Conservation (phyloP, 1,284 basidiomycete species). For the Cutaneotrichosporon dermatis region DNA sequence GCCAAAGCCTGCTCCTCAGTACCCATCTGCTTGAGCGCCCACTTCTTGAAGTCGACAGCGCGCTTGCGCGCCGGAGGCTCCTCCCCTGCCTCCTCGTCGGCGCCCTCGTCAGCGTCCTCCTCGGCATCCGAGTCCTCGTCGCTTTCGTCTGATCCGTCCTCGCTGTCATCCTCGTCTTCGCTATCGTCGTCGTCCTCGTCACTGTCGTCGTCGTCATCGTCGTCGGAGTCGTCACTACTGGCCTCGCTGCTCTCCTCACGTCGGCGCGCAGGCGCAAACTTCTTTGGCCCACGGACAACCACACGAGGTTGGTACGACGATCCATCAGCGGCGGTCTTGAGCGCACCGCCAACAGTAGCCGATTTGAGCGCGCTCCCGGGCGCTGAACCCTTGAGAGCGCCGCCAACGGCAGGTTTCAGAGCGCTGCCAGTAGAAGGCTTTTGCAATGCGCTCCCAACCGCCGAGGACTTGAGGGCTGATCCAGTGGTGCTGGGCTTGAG, state of each 20-base stretch:
- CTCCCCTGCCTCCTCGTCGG: slow-evolving; percentile 20
- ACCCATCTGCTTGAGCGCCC: slow-evolving; percentile 68
- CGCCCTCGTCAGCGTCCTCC: slow-evolving; percentile 14
- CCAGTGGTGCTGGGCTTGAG: neutral
- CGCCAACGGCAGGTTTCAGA: neutral
- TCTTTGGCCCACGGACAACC: slow-evolving; percentile 25
- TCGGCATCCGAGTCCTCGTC: slow-evolving; percentile 14
- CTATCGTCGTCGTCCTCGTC: slow-evolving; percentile 21
- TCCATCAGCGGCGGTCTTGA: slow-evolving; percentile 22
- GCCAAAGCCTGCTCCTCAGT: neutral
- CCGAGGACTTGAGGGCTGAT: slow-evolving; percentile 1
- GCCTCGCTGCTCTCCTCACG: slow-evolving; percentile 16
- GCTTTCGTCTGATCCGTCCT: too few species aligned
- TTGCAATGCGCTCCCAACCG: slow-evolving; percentile 5
- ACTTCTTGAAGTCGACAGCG: slow-evolving; percentile 68
- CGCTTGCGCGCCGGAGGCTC: slow-evolving; percentile 28
- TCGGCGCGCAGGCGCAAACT: slow-evolving; percentile 20
- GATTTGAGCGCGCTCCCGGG: slow-evolving; percentile 9
- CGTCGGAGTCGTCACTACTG: neutral
- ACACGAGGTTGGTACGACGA: slow-evolving; percentile 30
- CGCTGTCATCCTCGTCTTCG: slow-evolving; percentile 15
- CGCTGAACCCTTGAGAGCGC: neutral
- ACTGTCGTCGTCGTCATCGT: too few species aligned
- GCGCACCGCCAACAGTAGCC: neutral
- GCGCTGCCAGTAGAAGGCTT: neutral